Conservation (phyloP, 768 basidiomycete species). For the Leucosporidium creatinivorum region DNA sequence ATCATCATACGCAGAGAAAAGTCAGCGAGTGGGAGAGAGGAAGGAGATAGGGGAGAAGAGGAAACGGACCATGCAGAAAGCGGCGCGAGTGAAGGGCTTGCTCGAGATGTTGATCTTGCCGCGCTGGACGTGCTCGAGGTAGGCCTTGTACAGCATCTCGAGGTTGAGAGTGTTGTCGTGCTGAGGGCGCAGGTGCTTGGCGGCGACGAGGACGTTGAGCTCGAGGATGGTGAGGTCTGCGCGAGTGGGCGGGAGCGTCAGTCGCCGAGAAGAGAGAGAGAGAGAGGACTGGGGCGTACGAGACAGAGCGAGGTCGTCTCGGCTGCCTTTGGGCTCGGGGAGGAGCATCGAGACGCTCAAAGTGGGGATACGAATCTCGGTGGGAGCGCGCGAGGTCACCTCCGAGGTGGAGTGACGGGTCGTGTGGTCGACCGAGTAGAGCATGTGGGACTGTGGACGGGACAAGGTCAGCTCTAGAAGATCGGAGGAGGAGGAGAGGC, state of each 20-base stretch:
- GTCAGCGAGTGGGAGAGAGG: no score
- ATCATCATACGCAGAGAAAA: no score
- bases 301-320: background rate
- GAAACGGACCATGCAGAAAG: conserved; percentile 6
- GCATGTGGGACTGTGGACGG: background rate
- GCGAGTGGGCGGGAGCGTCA: background rate
- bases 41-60: no score
- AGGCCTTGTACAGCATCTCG: conserved; percentile 71
- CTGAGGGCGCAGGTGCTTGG: conserved; percentile 63
- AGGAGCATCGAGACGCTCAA: background rate
- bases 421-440: conserved; percentile 4
- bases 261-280: background rate
- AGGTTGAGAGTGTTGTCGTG: conserved; percentile 80
- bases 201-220: conserved; percentile 63
- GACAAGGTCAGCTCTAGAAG: background rate
- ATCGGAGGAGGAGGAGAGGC: background rate
- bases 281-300: background rate
- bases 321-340: background rate
- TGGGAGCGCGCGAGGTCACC: background rate
- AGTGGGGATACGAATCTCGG: background rate
- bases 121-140: conserved; percentile 33
- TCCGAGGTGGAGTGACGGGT: background rate
- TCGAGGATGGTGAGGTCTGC: conserved; percentile 67
- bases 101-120: conserved; percentile 1
- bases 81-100: conserved; percentile 3